Conservation (phyloP, 208 protist genomes). For the Naegleria fowleri region DNA sequence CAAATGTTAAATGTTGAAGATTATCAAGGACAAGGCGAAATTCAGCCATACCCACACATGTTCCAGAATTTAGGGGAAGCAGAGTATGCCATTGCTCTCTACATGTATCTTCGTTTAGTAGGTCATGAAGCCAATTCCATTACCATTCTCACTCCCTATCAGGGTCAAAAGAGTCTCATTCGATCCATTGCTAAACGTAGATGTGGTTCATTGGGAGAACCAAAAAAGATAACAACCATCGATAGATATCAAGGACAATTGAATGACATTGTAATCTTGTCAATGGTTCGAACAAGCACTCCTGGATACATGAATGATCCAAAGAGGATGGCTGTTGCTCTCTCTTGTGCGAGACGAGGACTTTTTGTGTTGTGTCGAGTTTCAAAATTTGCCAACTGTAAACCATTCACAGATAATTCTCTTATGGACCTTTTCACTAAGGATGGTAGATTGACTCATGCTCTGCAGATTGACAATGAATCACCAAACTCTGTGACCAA, state of each 20-base stretch:
- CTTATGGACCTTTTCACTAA: not conserved
- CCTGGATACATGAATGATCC: conserved; percentile 72
- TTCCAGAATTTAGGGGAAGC: conserved; percentile 75
- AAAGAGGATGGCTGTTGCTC: conserved; percentile 68
- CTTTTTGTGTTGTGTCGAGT: conserved; percentile 44
- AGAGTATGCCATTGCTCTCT: conserved; percentile 64
- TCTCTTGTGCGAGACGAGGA: conserved; percentile 64
- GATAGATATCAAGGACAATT: conserved; percentile 81
- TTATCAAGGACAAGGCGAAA: conserved; percentile 49
- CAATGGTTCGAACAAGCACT: conserved; percentile 63
- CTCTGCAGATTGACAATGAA: not conserved
- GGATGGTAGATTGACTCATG: not conserved
- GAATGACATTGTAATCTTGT: conserved; percentile 76
- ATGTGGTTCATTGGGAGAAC: conserved; percentile 51
- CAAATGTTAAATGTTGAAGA: conserved; percentile 74
- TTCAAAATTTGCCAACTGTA: conserved; percentile 15
- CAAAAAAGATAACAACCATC: conserved; percentile 65
- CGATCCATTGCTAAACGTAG: conserved; percentile 55
- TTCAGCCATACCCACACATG: conserved; percentile 49
- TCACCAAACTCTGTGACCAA: not conserved
- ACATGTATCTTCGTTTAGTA: conserved; percentile 69
- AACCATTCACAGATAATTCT: not conserved
- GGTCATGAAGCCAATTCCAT: conserved; percentile 60
- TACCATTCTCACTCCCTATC: conserved; percentile 76
- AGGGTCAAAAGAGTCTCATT: conserved; percentile 71